Evolutionary conservation across 352 stramenopile species (phyloP).

Genomic region (Globisporangium uncinulatum): DNA sequence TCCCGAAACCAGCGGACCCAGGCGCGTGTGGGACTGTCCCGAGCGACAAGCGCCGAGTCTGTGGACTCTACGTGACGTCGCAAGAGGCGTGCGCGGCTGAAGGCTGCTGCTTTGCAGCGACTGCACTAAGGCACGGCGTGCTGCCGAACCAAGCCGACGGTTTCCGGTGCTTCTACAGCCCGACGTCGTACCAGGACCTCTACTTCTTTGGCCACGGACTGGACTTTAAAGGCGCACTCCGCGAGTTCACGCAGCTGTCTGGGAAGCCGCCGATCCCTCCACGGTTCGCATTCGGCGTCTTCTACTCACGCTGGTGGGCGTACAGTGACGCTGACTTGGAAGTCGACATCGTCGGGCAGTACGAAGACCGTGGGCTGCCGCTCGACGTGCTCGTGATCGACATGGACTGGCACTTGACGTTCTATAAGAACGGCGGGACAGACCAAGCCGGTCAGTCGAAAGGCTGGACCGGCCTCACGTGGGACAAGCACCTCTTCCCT

Average conservation of each 20-base stretch:
- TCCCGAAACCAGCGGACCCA: background rate
- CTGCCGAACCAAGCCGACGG: slow-evolving; percentile 5
- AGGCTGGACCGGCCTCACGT: slow-evolving; percentile 45
- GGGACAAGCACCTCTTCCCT: slow-evolving; percentile 41
- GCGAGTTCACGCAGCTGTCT: slow-evolving; percentile 29
- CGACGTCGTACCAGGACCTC: slow-evolving; percentile 28
- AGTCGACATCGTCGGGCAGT: slow-evolving; percentile 24
- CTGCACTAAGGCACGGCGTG: background rate
- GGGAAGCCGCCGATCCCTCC: slow-evolving; percentile 31
- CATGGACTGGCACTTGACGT: slow-evolving; percentile 58
- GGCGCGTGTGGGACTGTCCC: slow-evolving; percentile 12
- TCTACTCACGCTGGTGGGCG: slow-evolving; percentile 49
- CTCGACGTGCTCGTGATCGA: slow-evolving; percentile 53
- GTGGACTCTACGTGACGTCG: slow-evolving; percentile 16
- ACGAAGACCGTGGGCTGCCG: slow-evolving; percentile 23
- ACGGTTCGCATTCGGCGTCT: slow-evolving; percentile 29
- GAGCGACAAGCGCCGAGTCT: slow-evolving; percentile 16
- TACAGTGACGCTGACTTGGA: slow-evolving; percentile 34
- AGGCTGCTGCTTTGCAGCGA: slow-evolving; percentile 22
- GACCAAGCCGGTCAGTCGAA: slow-evolving; percentile 26
- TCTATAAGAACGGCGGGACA: slow-evolving; percentile 27
- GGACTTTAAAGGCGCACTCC: slow-evolving; percentile 30
- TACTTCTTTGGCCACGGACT: slow-evolving; percentile 47
- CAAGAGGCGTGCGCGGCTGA: slow-evolving; percentile 16
- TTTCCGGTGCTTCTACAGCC: slow-evolving; percentile 29